Conservation (phyloP, 129 eudicot genomes). For the Centrapalus pauciflorus region DNA sequence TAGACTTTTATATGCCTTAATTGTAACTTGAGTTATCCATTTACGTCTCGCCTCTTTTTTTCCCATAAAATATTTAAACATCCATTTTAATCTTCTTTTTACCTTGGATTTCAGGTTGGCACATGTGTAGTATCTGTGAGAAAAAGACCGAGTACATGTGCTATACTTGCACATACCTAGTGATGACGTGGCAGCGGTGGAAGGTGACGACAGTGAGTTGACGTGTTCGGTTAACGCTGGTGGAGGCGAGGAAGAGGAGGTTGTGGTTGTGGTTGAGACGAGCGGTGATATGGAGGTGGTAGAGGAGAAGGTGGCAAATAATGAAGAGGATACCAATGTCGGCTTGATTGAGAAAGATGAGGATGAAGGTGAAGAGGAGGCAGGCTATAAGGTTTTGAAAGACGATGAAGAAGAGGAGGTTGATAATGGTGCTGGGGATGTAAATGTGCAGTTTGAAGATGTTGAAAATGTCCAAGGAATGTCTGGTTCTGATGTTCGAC, state of each 20-base stretch:
- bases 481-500: neutral
- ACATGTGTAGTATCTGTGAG: too few species aligned
- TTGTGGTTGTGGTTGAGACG: neutral
- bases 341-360: conserved; percentile 16
- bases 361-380: conserved; percentile 8
- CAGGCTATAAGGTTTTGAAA: neutral
- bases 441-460: neutral
- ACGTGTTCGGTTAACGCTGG: neutral
- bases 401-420: conserved; percentile 24
- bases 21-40: too few species aligned
- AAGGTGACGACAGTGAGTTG: conserved; percentile 14
- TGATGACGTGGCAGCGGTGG: conserved; percentile 27
- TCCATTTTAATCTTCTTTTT: too few species aligned
- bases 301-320: neutral
- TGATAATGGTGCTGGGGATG: neutral
- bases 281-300: neutral
- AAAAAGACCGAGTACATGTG: too few species aligned
- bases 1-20: too few species aligned
- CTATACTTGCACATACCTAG: too few species aligned
- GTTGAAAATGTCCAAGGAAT: neutral
- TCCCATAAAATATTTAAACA: too few species aligned
- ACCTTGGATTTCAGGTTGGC: too few species aligned
- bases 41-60: too few species aligned
- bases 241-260: conserved; percentile 1
- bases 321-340: neutral